phyloP scores from a whole-genome alignment of 2,329 filamentous ascomycete species.

The Scopulariopsis brevicaulis region DNA sequence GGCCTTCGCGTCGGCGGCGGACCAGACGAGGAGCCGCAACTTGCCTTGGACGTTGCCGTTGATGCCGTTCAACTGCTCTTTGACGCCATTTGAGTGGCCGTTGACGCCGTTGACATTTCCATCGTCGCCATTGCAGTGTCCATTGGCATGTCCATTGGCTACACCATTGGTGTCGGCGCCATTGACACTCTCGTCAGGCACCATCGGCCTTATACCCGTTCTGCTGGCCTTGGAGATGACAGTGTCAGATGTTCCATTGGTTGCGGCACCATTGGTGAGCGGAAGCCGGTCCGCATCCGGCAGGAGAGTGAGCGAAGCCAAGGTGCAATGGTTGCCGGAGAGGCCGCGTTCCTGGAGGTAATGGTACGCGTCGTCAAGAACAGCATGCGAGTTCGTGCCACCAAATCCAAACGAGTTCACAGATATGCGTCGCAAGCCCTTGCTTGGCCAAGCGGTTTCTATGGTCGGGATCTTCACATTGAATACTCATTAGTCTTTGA shows the following conservation, averaged over 20 bases:
- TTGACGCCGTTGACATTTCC: not conserved
- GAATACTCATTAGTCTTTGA: not conserved
- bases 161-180: not conserved
- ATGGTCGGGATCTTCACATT: not conserved
- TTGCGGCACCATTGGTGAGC: not conserved
- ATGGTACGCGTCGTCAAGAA: constrained; percentile 11
- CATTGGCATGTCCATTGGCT: not conserved
- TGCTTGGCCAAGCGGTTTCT: not conserved
- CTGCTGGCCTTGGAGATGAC: too few relatives aligned
- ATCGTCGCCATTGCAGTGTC: not conserved
- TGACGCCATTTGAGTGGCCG: not conserved
- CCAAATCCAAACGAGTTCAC: constrained; percentile 18
- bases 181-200: not conserved
- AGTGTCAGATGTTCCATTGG: not conserved
- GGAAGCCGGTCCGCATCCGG: not conserved
- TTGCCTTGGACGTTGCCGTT: not conserved
- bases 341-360: not conserved
- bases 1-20: not conserved
- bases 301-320: not conserved
- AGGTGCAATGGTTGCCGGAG: not conserved
- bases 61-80: not conserved
- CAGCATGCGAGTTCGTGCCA: constrained; percentile 15
- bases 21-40: not conserved
- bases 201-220: too few relatives aligned
- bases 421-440: constrained; percentile 10